Evolutionary conservation across 2,329 filamentous ascomycete genomes (phyloP), one percentile per base, ranked within the genome.

Genomic region (Plectosphaerella plurivora): DNA sequence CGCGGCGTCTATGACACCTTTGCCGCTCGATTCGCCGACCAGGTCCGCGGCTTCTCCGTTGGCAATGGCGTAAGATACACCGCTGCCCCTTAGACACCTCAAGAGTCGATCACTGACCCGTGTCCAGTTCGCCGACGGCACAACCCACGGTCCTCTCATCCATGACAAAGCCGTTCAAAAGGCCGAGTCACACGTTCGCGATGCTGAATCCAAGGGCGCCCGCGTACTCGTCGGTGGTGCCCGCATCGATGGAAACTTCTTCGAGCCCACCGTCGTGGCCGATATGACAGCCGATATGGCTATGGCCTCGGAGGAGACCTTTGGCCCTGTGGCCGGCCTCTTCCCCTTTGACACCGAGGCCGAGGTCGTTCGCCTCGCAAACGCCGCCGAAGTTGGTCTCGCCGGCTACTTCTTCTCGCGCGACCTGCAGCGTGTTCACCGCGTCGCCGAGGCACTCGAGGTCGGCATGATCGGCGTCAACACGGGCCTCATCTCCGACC

Each of bases 321-420:
- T 99, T 66, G 94, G 94, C 0, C 94, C 94, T 3, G 88, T 97
- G 0, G 93, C 92, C 0, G 93, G 89, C 1, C 72, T 97, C 14
- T 97, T 97, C 76, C 81, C 85, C 47, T 99, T 97, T 65, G 82
- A 89, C 46, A 91, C 87, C 0, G 94, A 97, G 72, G 86, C 88
- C 50, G 92, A 97, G 63, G 94, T 96, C 5, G 84, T 97, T 28
- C 77, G 81, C 57, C 73, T 93, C 59, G 93, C 94, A 4, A 99
- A 99, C 70, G 71, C 75, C 42, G 78, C 89, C 1, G 86, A 93
- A 50, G 92, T 97, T 37, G 94, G 94, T 1, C 78, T 99, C 36
- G 94, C 93, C 0, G 93, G 90, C 1, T 97, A 97, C 74, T 96
- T 99, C 75, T 97, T 90, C 77, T 91, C 82, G 6, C 71, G 73